phyloP scores from a whole-genome alignment of 2,329 filamentous ascomycete genomes.

The Colletotrichum somersetense region DNA sequence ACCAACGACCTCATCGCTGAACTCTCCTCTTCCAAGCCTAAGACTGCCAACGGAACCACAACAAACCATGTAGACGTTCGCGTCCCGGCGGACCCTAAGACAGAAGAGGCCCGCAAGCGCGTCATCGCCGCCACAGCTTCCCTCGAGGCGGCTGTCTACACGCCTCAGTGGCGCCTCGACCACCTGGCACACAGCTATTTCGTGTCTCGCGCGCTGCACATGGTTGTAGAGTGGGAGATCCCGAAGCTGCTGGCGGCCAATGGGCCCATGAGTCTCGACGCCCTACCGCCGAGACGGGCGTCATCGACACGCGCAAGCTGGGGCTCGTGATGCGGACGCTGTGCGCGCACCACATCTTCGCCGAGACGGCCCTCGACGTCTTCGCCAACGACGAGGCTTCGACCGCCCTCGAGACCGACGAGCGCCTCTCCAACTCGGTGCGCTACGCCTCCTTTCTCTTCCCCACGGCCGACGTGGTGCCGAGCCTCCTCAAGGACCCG shows the following conservation, averaged over 20 bases:
- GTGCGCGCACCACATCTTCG: constrained; percentile 33
- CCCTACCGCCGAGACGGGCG: constrained; percentile 29
- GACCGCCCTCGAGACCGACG: constrained; percentile 25
- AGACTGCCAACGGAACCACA: background rate
- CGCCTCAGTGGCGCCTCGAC: constrained; percentile 34
- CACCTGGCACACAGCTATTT: constrained; percentile 30
- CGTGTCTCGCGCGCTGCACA: constrained; percentile 33
- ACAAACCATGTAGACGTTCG: background rate
- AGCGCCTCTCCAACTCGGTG: constrained; percentile 26
- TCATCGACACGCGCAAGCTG: constrained; percentile 30
- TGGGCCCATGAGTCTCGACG: constrained; percentile 19
- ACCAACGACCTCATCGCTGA: constrained; percentile 26
- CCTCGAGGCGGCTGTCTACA: constrained; percentile 24
- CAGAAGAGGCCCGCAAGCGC: constrained; percentile 29
- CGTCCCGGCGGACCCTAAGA: background rate
- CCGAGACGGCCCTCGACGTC: constrained; percentile 25
- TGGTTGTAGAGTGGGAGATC: constrained; percentile 36
- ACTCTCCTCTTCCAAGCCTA: constrained; percentile 17
- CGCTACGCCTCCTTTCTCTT: constrained; percentile 35
- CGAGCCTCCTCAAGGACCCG: constrained; percentile 24
- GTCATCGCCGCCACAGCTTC: constrained; percentile 25
- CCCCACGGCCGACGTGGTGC: constrained; percentile 28
- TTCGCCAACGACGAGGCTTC: constrained; percentile 36
- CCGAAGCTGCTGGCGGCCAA: constrained; percentile 22
- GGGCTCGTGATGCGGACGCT: constrained; percentile 37